Conservation (phyloP, 2,329 filamentous ascomycete genomes). For the Didymella arachidicola region DNA sequence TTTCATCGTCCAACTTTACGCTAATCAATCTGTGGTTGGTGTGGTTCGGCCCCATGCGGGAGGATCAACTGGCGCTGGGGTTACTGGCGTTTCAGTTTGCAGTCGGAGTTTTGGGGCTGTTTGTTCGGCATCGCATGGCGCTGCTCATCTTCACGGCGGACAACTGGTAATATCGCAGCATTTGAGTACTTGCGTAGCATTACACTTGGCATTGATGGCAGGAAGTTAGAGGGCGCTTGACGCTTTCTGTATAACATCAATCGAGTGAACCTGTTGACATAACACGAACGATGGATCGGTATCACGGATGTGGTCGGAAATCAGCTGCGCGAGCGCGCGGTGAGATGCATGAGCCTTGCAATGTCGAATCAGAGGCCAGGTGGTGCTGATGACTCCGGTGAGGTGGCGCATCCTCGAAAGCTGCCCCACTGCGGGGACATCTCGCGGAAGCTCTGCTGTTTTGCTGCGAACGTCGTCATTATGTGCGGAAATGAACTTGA, state of each 20-base stretch:
- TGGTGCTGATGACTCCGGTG: constrained; percentile 25
- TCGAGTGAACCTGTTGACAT: neutral
- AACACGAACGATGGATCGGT: constrained; percentile 7
- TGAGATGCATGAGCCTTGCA: constrained; percentile 7
- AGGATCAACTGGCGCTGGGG: constrained; percentile 82
- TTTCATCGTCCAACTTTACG: constrained; percentile 88
- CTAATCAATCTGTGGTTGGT: constrained; percentile 96
- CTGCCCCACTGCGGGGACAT: constrained; percentile 1
- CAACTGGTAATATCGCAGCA: constrained; percentile 61
- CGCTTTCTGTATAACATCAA: constrained; percentile 4
- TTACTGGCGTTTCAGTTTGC: constrained; percentile 79
- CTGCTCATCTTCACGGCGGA: constrained; percentile 89
- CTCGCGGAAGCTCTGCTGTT: neutral
- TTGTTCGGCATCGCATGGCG: constrained; percentile 85
- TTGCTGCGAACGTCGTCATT: constrained; percentile 26
- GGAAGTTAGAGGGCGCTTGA: neutral
- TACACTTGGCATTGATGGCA: constrained; percentile 5
- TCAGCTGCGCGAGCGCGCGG: constrained; percentile 1
- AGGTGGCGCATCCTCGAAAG: constrained; percentile 13
- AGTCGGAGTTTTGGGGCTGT: constrained; percentile 81
- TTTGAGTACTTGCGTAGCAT: constrained; percentile 8
- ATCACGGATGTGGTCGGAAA: constrained; percentile 9
- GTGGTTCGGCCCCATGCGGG: constrained; percentile 89
- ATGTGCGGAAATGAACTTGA: constrained; percentile 5
- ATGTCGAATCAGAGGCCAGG: constrained; percentile 26